Evolutionary conservation across 1,284 basidiomycete genomes (phyloP).

Genomic region (Marasmius fiardii): DNA sequence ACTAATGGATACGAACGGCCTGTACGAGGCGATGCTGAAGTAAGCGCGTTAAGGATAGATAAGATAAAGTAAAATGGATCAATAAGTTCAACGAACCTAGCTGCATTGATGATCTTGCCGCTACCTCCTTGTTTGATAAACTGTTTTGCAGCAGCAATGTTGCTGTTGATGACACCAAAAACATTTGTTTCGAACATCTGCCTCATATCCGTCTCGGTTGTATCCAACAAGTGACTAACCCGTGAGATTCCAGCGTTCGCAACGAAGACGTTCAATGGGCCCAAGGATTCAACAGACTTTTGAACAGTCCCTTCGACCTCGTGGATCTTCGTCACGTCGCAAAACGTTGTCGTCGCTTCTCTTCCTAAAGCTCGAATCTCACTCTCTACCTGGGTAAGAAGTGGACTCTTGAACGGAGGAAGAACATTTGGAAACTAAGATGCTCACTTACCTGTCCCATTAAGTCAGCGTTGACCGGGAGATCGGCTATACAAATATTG

Average conservation of each 20-base stretch:
- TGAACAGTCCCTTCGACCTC: slow-evolving; percentile 11
- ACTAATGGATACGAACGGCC: slow-evolving; percentile 2
- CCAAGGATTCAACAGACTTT: slow-evolving; percentile 11
- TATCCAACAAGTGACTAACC: slow-evolving; percentile 8
- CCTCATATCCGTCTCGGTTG: slow-evolving; percentile 8
- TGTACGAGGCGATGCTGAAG: slow-evolving; percentile 11
- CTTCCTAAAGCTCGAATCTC: slow-evolving; percentile 12
- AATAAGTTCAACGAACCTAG: slow-evolving; percentile 9
- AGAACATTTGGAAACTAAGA: no score
- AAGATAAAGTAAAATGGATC: no score
- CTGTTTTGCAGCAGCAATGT: slow-evolving; percentile 13
- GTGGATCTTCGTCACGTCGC: slow-evolving; percentile 5
- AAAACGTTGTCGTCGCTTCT: slow-evolving; percentile 4
- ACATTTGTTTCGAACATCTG: slow-evolving; percentile 11
- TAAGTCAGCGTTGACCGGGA: slow-evolving; percentile 4
- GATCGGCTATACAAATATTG: slow-evolving; percentile 12
- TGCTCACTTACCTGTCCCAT: slow-evolving; percentile 5
- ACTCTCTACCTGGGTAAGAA: slow-evolving; percentile 10
- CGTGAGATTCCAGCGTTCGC: slow-evolving; percentile 14
- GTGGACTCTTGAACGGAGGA: no score
- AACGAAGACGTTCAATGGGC: slow-evolving; percentile 14
- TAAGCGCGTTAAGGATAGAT: no score
- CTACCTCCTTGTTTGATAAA: slow-evolving; percentile 15
- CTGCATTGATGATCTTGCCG: slow-evolving; percentile 14
- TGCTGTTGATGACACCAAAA: slow-evolving; percentile 12